A percentile compares a stretch with the other conserved stretches of the same genome.
Conservation (phyloP, 345 rosid genomes). For the Arabidopsis thaliana region TAIR10.1 NC_003070.9:22065501-22066000, state of each 20-base stretch:
- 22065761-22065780: constrained; percentile 34
- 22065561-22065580: not conserved
- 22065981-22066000: not conserved
- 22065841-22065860: constrained; percentile 42
- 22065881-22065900: constrained; percentile 19
- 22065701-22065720: not conserved
- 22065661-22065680: not conserved
- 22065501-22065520: not conserved
- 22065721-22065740: not conserved
- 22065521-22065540: not conserved
- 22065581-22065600: constrained; percentile 7
- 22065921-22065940: constrained; percentile 20
- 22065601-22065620: constrained; percentile 1
- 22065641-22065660: not conserved
- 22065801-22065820: constrained; percentile 40
- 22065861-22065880: constrained; percentile 42
- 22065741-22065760: not conserved
- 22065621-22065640: not conserved
- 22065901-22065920: constrained; percentile 44
- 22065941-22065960: constrained; percentile 33
- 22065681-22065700: not conserved
- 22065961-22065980: constrained; percentile 10
- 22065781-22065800: constrained; percentile 27
- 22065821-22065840: constrained; percentile 36
- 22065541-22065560: not conserved